Percentiles rank a stretch among this genome's conserved stretches.
Conservation (phyloP, 495 filamentous ascomycete genomes). For the Penicillium verhagenii region DNA sequence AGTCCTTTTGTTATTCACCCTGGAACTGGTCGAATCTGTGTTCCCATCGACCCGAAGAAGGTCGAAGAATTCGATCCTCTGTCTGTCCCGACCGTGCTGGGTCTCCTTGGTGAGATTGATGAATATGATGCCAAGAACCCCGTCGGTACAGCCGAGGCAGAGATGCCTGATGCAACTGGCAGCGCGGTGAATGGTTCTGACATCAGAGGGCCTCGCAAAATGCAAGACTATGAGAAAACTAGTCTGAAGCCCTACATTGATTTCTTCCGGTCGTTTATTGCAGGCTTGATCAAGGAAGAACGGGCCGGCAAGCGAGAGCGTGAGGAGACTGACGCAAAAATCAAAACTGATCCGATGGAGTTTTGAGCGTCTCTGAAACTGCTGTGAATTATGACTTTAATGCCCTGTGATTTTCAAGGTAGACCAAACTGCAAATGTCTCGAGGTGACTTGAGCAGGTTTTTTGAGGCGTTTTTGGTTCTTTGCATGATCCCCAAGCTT, state of each 20-base stretch:
- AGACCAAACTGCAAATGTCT: background rate
- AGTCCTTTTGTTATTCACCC: slow-evolving; percentile 95
- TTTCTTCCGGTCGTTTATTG: slow-evolving; percentile 79
- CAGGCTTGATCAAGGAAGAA: slow-evolving; percentile 77
- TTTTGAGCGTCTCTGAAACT: slow-evolving; percentile 31
- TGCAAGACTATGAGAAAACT: slow-evolving; percentile 95
- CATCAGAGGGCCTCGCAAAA: slow-evolving; percentile 41
- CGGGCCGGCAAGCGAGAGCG: slow-evolving; percentile 69
- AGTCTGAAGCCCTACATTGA: slow-evolving; percentile 91
- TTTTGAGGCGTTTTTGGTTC: slow-evolving; percentile 8
- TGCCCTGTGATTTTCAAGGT: background rate
- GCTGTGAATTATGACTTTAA: slow-evolving; percentile 6
- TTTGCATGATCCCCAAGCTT: slow-evolving; percentile 2
- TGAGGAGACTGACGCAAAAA: slow-evolving; percentile 47
- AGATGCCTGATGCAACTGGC: slow-evolving; percentile 39
- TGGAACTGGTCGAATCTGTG: slow-evolving; percentile 89
- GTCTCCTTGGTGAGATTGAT: slow-evolving; percentile 79
- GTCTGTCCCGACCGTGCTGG: slow-evolving; percentile 79
- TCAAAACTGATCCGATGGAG: slow-evolving; percentile 54
- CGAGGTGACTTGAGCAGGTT: background rate
- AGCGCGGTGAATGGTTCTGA: slow-evolving; percentile 37
- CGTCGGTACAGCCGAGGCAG: slow-evolving; percentile 24
- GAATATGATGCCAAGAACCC: slow-evolving; percentile 57
- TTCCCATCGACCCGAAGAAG: slow-evolving; percentile 75
- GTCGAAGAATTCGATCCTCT: slow-evolving; percentile 84